A percentile compares a stretch with the other conserved stretches of the same genome.
Evolutionary conservation across 2,329 filamentous ascomycete species (phyloP).

Genomic region (Trichoderma sp.): DNA sequence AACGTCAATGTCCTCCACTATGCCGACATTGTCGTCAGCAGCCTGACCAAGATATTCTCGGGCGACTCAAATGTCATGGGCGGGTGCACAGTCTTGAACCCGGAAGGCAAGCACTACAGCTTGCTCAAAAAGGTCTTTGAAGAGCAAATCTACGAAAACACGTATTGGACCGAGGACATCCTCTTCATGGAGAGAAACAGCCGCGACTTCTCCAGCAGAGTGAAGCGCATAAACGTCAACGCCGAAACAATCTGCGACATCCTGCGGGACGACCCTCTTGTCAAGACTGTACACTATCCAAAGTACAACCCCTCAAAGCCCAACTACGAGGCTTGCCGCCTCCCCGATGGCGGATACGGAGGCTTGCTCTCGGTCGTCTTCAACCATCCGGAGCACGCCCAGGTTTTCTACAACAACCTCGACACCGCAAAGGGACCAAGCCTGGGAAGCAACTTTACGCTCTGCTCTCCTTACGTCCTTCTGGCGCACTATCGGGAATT

Average conservation of each 20-base stretch:
- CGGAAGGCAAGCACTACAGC: constrained; percentile 65
- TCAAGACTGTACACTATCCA: constrained; percentile 84
- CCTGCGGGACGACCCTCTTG: constrained; percentile 56
- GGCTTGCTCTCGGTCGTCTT: constrained; percentile 86
- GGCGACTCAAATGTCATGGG: constrained; percentile 99
- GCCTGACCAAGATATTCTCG: constrained; percentile 94
- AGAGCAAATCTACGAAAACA: constrained; percentile 70
- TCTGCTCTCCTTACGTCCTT: constrained; percentile 86
- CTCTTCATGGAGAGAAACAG: constrained; percentile 97
- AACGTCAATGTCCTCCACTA: constrained; percentile 90
- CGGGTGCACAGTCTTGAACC: constrained; percentile 66
- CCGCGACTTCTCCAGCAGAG: constrained; percentile 79
- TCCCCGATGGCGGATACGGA: constrained; percentile 77
- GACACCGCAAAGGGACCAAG: constrained; percentile 92
- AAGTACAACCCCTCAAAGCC: constrained; percentile 66
- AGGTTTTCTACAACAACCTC: constrained; percentile 80
- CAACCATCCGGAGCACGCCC: constrained; percentile 63
- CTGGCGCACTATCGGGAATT: constrained; percentile 89
- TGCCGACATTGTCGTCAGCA: constrained; percentile 90
- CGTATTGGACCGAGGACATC: constrained; percentile 89
- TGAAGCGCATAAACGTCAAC: constrained; percentile 80
- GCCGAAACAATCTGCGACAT: constrained; percentile 78
- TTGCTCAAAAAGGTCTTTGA: constrained; percentile 64
- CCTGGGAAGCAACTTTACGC: constrained; percentile 92
- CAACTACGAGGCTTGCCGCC: constrained; percentile 76